Percentiles rank a stretch among this genome's conserved stretches.
Evolutionary conservation across 2,329 filamentous ascomycete species (phyloP).

Genomic region (Ceratocystis cubensis): DNA sequence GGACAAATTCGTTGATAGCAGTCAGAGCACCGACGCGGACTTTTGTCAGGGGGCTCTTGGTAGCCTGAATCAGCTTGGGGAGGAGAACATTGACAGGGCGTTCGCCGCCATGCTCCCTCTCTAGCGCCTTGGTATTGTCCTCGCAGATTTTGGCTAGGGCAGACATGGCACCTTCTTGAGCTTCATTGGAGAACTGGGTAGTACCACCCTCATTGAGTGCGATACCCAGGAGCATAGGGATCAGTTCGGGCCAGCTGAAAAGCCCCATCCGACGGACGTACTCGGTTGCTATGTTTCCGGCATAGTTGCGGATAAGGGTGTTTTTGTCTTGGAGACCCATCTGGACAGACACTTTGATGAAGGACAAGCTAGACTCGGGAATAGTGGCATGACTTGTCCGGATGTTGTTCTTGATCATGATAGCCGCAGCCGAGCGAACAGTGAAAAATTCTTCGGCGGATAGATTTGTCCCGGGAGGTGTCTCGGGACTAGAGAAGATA

Average conservation of each 20-base stretch:
- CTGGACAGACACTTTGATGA: constrained; percentile 70
- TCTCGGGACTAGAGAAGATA: constrained; percentile 62
- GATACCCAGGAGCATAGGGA: constrained; percentile 69
- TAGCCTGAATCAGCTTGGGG: constrained; percentile 81
- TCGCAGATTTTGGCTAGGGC: constrained; percentile 93
- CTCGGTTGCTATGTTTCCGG: constrained; percentile 90
- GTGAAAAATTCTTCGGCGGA: constrained; percentile 53
- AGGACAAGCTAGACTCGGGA: constrained; percentile 55
- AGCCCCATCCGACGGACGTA: constrained; percentile 74
- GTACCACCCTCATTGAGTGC: constrained; percentile 56
- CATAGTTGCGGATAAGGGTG: constrained; percentile 71
- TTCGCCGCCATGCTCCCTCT: constrained; percentile 78
- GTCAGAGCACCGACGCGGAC: constrained; percentile 70
- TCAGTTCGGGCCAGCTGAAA: constrained; percentile 78
- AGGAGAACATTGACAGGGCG: constrained; percentile 78
- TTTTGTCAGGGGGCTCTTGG: constrained; percentile 59
- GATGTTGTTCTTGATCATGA: constrained; percentile 95
- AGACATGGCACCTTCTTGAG: constrained; percentile 87
- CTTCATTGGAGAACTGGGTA: constrained; percentile 48
- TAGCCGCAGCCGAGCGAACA: constrained; percentile 73
- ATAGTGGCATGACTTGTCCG: constrained; percentile 63
- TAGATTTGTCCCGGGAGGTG: constrained; percentile 47
- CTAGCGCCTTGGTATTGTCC: constrained; percentile 77
- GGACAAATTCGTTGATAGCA: constrained; percentile 84
- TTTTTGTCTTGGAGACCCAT: constrained; percentile 70